Percentiles rank a stretch among this genome's conserved stretches.
Conservation (phyloP, 768 basidiomycete species). For the Kwoniella bestiolae region DNA sequence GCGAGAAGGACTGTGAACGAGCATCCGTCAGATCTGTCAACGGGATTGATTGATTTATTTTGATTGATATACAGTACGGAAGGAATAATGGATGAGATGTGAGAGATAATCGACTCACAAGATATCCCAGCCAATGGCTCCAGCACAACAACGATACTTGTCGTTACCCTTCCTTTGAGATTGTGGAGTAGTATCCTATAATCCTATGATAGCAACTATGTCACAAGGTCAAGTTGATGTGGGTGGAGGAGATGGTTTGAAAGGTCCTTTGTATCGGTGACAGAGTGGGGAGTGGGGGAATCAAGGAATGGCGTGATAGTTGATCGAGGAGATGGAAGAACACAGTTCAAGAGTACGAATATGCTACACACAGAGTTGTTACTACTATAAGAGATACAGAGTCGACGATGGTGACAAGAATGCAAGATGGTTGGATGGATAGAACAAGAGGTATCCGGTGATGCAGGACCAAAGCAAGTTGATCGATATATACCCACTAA, state of each 20-base stretch:
- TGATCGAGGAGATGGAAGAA: neutral
- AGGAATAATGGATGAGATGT: neutral
- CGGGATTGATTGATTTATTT: neutral
- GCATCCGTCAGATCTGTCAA: neutral
- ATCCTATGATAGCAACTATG: too few relatives aligned
- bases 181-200: slow-evolving; percentile 12
- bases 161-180: slow-evolving; percentile 22
- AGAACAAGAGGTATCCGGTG: neutral
- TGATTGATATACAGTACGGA: neutral
- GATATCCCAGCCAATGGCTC: neutral
- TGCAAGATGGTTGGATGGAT: neutral
- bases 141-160: slow-evolving; percentile 1
- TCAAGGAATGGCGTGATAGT: neutral
- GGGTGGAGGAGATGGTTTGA: neutral
- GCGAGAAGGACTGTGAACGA: neutral
- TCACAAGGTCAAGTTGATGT: neutral
- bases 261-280: slow-evolving; percentile 6
- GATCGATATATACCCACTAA: neutral
- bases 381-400: neutral
- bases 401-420: neutral
- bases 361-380: neutral
- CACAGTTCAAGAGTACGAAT: neutral
- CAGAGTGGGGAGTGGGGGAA: neutral
- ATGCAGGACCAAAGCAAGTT: neutral
- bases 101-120: neutral